A percentile compares a stretch with the other conserved stretches of the same genome.
Evolutionary conservation across 1,139 yeast species (phyloP).

Genomic region (Diutina catenulata): DNA sequence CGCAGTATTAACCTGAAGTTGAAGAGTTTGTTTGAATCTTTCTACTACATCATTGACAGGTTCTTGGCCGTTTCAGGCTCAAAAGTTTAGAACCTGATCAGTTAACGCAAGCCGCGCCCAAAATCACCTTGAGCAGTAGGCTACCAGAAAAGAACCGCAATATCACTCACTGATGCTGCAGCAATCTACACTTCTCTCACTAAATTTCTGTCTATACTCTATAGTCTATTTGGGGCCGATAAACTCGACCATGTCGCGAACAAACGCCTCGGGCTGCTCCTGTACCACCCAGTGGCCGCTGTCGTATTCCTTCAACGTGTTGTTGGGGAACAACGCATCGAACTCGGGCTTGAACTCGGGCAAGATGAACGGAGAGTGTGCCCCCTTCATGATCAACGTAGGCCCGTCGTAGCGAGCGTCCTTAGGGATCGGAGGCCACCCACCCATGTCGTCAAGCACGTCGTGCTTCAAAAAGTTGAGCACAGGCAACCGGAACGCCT

Average conservation of each 20-base stretch:
- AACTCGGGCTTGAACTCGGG: constrained; percentile 19
- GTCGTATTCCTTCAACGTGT: constrained; percentile 19
- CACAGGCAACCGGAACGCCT: constrained; percentile 18
- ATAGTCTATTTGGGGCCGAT: constrained; percentile 6
- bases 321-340: constrained; percentile 23
- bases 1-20: too few species aligned
- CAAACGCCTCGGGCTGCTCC: constrained; percentile 28
- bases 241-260: constrained; percentile 15
- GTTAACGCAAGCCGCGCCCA: too few species aligned
- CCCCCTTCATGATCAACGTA: constrained; percentile 29
- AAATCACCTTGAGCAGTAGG: too few species aligned
- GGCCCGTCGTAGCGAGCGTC: constrained; percentile 21
- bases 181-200: too few species aligned
- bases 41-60: too few species aligned
- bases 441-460: constrained; percentile 21
- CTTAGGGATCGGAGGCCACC: constrained; percentile 25
- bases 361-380: constrained; percentile 27
- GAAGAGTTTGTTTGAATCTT: too few species aligned
- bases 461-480: constrained; percentile 13
- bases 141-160: too few species aligned
- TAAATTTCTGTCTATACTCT: too few species aligned
- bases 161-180: too few species aligned
- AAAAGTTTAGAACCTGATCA: too few species aligned
- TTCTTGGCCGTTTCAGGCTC: too few species aligned
- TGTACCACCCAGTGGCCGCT: constrained; percentile 37